Base-by-base conservation (phyloP, 2,329 filamentous ascomycete species). In the Ilyonectria destructans region DNA sequence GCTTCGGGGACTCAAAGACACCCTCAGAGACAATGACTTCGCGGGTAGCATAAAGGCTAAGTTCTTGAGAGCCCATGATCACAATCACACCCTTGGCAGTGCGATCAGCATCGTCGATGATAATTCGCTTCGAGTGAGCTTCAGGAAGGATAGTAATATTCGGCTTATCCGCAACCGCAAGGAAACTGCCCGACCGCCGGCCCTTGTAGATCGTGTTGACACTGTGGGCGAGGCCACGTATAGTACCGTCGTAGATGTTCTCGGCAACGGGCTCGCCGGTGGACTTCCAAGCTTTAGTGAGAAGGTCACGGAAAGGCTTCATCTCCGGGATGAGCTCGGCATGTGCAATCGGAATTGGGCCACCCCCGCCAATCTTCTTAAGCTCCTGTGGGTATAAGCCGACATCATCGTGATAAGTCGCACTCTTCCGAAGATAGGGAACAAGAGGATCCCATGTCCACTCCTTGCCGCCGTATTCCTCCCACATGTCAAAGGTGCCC, bases 391-490 rank as follows among this genome's bases (percentile, higher is more conserved):
- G 73, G 69, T 86, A 88, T 0, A 85, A 72, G 10, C 80, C 78
- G 4, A 79, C 75, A 67, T 90, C 86, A 60, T 90, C 88, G 68
- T 89, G 85, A 74, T 89, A 91, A 21, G 83, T 88, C 0, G 82
- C 86, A 21, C 83, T 82, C 60, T 90, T 90, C 68, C 84, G 82
- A 8, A 90, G 80, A 69, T 90, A 90, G 4, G 82, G 79, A 3
- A 85, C 79, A 40, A 82, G 79, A 10, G 76, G 79, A 4, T 88
- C 69, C 69, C 70, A 91, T 0, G 80, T 89, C 89, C 89, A 91
- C 58, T 87, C 84, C 72, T 93, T 89, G 5, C 92, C 93, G 56
- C 92, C 92, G 37, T 87, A 88, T 78, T 93, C 92, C 17, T 90
- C 90, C 84, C 92, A 88, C 21, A 91, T 90, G 76, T 95, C 87